Evolutionary conservation across 371 early-diverging fungal species (phyloP).

Genomic region (Syncephalis plumigaleata): DNA sequence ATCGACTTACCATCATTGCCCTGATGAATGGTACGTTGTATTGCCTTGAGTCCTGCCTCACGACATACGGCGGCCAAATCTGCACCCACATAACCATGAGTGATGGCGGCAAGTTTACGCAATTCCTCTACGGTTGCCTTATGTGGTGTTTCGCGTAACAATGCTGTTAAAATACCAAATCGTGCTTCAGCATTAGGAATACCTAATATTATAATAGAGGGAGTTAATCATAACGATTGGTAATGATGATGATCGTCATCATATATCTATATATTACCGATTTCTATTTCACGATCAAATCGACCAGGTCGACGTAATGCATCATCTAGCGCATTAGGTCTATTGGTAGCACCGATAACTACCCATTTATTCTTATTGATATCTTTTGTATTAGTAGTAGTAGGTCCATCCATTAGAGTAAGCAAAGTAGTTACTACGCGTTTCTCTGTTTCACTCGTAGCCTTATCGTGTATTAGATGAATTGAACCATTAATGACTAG

Average conservation of each 20-base stretch:
- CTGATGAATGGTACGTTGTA: constrained; percentile 34
- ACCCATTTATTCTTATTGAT: constrained; percentile 27
- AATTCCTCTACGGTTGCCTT: constrained; percentile 34
- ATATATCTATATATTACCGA: constrained; percentile 26
- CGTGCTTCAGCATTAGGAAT: constrained; percentile 69
- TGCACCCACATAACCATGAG: constrained; percentile 97
- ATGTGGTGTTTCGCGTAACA: constrained; percentile 53
- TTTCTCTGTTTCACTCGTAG: constrained; percentile 57
- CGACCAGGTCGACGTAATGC: constrained; percentile 97
- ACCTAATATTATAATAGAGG: constrained; percentile 10
- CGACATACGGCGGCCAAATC: constrained; percentile 77
- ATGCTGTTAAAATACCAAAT: constrained; percentile 52
- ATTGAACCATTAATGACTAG: background rate
- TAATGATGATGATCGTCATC: background rate
- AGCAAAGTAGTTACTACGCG: constrained; percentile 93
- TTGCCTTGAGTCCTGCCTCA: constrained; percentile 76
- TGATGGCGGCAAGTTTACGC: constrained; percentile 31
- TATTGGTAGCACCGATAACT: constrained; percentile 95
- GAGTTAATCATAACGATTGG: background rate
- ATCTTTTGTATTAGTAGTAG: constrained; percentile 10
- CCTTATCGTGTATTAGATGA: constrained; percentile 11
- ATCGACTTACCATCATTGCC: background rate
- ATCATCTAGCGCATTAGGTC: constrained; percentile 84
- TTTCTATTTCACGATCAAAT: constrained; percentile 90
- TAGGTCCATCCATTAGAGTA: constrained; percentile 91